Conservation (phyloP, 2,329 filamentous ascomycete species). For the Eutypella sp. region DNA sequence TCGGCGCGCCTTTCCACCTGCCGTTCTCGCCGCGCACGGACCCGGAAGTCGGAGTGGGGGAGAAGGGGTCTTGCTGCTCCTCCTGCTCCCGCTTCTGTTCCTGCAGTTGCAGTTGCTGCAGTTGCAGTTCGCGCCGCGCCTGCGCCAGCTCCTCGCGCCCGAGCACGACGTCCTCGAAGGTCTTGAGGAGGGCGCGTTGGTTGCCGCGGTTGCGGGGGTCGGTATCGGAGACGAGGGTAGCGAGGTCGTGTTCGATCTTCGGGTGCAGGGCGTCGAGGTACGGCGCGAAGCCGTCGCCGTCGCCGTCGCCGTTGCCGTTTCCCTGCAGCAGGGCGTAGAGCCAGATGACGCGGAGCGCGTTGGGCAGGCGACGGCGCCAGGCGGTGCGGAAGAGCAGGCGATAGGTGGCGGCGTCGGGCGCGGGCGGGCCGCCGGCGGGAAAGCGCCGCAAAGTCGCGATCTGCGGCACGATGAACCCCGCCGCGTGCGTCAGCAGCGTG, state of each 20-base stretch:
- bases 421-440: no score
- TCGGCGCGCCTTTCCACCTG: no score
- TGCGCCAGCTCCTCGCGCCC: conserved; percentile 17
- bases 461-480: no score
- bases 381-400: conserved; percentile 19
- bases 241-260: conserved; percentile 18
- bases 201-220: conserved; percentile 1
- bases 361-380: conserved; percentile 22
- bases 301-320: no score
- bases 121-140: conserved; percentile 2
- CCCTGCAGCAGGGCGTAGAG: conserved; percentile 21
- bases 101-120: not conserved
- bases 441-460: no score
- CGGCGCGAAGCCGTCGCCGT: no score
- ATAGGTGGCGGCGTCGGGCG: conserved; percentile 20
- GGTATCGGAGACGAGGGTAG: conserved; percentile 9
- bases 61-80: no score
- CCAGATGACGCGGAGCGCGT: conserved; percentile 26
- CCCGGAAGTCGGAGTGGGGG: no score
- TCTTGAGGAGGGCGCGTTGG: conserved; percentile 13
- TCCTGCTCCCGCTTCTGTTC: not conserved
- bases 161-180: conserved; percentile 23
- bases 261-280: conserved; percentile 5
- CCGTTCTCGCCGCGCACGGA: no score
- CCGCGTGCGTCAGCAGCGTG: conserved; percentile 22